Conservation (phyloP, 495 filamentous ascomycete species). For the Trichoderma erinaceum region DNA sequence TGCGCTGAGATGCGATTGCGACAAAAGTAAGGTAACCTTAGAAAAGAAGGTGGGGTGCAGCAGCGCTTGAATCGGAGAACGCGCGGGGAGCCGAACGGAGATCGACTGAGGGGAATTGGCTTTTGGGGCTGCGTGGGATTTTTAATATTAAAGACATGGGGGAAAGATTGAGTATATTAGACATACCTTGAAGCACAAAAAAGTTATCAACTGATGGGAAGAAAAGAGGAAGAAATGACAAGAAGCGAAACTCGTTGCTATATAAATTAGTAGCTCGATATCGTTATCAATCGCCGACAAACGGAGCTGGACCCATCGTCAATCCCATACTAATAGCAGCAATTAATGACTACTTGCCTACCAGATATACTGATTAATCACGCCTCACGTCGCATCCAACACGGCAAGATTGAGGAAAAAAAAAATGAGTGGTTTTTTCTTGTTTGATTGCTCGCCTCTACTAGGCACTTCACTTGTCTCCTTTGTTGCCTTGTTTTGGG, state of each 20-base stretch:
- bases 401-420: no score
- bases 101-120: conserved; percentile 2
- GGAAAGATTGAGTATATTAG: background rate
- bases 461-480: no score
- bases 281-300: background rate
- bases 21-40: background rate
- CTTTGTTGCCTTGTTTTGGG: no score
- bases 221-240: background rate
- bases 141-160: background rate
- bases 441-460: no score
- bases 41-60: background rate
- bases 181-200: background rate
- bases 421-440: no score
- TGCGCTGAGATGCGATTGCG: background rate
- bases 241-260: background rate
- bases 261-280: conserved; percentile 3
- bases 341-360: no score
- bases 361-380: no score
- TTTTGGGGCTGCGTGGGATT: background rate
- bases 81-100: conserved; percentile 11
- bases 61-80: background rate
- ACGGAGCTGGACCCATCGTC: conserved; percentile 1
- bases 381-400: no score
- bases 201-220: background rate
- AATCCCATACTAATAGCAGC: no score